Base-by-base conservation (phyloP, 164 flowering plant genomes). In the Magnolia kwangsiensis region DNA sequence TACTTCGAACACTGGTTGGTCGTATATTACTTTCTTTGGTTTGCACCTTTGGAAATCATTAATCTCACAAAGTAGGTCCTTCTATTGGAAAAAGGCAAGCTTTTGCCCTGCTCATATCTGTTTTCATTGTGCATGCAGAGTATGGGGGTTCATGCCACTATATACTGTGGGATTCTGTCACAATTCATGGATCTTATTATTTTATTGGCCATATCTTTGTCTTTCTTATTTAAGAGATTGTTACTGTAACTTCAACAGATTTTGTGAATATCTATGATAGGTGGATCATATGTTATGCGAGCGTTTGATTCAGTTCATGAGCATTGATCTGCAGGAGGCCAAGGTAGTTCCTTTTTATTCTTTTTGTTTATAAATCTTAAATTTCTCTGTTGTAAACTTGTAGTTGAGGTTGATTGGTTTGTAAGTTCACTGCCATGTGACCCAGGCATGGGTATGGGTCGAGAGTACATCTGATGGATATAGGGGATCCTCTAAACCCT, bases 271-370 rank as follows among this genome's bases (percentile, higher is more conserved):
- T 76, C 27, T 78, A 29, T 82, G 82, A 7, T 83, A 91, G 96
- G 92, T 91, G 76, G 96, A 91, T 83, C 96, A 91, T 88, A 87
- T 90, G 78, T 77, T 91, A 76, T 78, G 79, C 82, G 91, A 90
- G 45, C 89, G 93, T 64, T 77, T 90, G 77, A 83, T 66, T 79
- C 75, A 90, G 72, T 91, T 91, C 75, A 77, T 90, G 81, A 79
- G 63, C 74, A 86, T 84, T 71, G 93, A 91, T 80, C 78, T 91
- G 67, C 89, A 89, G 63, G 89, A 85, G 65, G 90, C 83, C 11
- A 91, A 91, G 96, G 96, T 89, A 80, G 27, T 73, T 68, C 23
- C 7, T 64, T 77, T 63, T 65, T 58, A 58, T 67, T 19, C 4
- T 49, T 49, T 3, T 7, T 70, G 13, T 50, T 20, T 7, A n/a